Conservation (phyloP, 768 basidiomycete species). For the Pleurotus platypus region DNA sequence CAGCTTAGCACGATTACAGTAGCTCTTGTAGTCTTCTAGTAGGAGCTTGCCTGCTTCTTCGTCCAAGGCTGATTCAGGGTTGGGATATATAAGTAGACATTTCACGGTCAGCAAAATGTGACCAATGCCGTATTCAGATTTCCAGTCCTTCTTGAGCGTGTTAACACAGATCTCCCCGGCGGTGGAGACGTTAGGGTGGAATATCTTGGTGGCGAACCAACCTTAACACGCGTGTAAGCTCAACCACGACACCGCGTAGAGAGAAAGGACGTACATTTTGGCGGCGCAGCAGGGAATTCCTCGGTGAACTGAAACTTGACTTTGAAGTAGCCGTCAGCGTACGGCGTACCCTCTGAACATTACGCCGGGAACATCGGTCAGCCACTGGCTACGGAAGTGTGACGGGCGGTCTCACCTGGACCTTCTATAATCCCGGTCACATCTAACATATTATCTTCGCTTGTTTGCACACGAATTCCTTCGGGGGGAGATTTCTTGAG, state of each 20-base stretch:
- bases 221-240: conserved; percentile 40
- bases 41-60: conserved; percentile 94
- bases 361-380: conserved; percentile 19
- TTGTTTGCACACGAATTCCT: conserved; percentile 85
- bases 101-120: conserved; percentile 93
- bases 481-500: conserved; percentile 83
- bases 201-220: conserved; percentile 91
- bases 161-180: conserved; percentile 95
- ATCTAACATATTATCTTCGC: conserved; percentile 86
- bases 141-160: conserved; percentile 97
- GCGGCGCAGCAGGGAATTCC: conserved; percentile 91
- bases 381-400: conserved; percentile 13
- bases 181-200: conserved; percentile 93
- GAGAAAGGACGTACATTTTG: conserved; percentile 69
- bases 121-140: conserved; percentile 82
- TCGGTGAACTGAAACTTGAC: conserved; percentile 88
- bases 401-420: conserved; percentile 56
- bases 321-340: conserved; percentile 64
- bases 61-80: conserved; percentile 93
- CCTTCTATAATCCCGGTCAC: conserved; percentile 87
- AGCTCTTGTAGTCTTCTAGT: conserved; percentile 85
- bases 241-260: background rate
- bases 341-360: conserved; percentile 55
- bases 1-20: conserved; percentile 80
- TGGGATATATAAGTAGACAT: conserved; percentile 94